A percentile compares a stretch with the other conserved stretches of the same genome.
These are phyloP conservation scores for Mimosa pudica DNA, from an alignment of 306 rosid species.

Conservation along the genomic window DNA sequence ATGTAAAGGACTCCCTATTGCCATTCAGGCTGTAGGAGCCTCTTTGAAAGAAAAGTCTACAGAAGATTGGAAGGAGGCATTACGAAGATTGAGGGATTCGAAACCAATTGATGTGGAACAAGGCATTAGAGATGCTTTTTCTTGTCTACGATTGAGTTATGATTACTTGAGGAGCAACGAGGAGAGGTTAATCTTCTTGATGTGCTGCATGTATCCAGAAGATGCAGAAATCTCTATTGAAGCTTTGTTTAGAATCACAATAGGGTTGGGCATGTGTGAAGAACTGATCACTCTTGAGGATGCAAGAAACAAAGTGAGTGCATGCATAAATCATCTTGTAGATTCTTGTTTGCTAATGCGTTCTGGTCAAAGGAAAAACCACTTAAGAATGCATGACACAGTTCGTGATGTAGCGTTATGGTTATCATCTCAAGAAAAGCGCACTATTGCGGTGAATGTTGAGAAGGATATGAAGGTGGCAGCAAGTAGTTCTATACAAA, in stretches of 20 bases:
- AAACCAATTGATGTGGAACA: not conserved
- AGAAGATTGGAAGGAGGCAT: not conserved
- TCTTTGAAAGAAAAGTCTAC: not conserved
- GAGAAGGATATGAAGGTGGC: not conserved
- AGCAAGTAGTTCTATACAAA: not conserved
- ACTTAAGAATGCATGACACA: constrained; percentile 22
- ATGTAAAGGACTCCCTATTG: constrained; percentile 24
- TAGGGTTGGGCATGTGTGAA: not conserved
- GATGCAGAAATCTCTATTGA: constrained; percentile 7
- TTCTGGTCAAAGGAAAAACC: constrained; percentile 3
- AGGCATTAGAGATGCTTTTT: not conserved
- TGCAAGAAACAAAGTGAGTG: not conserved
- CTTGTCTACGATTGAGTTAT: not conserved
- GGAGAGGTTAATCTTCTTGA: not conserved
- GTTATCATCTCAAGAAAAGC: not conserved
- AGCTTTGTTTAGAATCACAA: constrained; percentile 10
- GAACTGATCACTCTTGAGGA: not conserved
- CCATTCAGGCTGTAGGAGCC: constrained; percentile 4
- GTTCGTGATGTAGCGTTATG: constrained; percentile 11
- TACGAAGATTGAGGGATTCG: not conserved
- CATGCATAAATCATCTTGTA: not conserved
- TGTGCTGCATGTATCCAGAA: constrained; percentile 10
- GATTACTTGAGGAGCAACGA: not conserved
- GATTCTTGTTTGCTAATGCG: constrained; percentile 24
- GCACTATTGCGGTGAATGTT: not conserved